Evolutionary conservation across 2,329 filamentous ascomycete genomes (phyloP).

Genomic region (Talaromyces islandicus): DNA sequence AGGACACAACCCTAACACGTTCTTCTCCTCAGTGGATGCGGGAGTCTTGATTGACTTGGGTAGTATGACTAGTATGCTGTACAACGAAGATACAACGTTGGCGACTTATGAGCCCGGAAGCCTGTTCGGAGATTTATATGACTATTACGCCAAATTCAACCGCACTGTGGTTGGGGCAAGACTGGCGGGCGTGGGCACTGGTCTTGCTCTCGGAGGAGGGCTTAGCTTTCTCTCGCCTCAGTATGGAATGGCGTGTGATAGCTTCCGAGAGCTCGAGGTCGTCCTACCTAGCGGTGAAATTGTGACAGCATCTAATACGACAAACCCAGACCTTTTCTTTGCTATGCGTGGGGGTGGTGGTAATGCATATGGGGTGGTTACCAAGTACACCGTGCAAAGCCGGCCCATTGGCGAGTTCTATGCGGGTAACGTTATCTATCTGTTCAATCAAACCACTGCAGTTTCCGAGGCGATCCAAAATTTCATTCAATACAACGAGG

Average conservation of each 20-base stretch:
- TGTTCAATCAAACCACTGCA: conserved; percentile 19
- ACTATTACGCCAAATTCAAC: neutral
- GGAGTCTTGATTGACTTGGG: conserved; percentile 21
- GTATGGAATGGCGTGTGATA: conserved; percentile 7
- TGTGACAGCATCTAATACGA: conserved; percentile 10
- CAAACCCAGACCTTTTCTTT: conserved; percentile 40
- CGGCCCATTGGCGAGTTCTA: conserved; percentile 20
- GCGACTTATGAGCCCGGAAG: neutral
- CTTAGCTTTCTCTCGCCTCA: conserved; percentile 8
- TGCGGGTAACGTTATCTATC: conserved; percentile 23
- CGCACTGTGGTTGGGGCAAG: neutral
- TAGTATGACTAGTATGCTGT: conserved; percentile 20
- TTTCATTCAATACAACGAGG: conserved; percentile 27
- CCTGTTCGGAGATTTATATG: neutral
- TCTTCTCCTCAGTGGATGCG: conserved; percentile 28
- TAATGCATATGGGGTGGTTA: conserved; percentile 40
- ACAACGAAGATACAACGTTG: neutral
- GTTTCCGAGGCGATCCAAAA: conserved; percentile 24
- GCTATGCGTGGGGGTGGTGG: conserved; percentile 51
- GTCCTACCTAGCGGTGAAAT: conserved; percentile 5
- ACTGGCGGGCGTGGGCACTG: neutral
- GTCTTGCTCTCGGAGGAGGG: conserved; percentile 7
- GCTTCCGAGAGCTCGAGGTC: conserved; percentile 7
- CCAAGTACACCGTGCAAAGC: conserved; percentile 24
- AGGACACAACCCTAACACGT: conserved; percentile 23